Conservation (phyloP, 139 green algal species). For the Chlamydomonas urium region DNA sequence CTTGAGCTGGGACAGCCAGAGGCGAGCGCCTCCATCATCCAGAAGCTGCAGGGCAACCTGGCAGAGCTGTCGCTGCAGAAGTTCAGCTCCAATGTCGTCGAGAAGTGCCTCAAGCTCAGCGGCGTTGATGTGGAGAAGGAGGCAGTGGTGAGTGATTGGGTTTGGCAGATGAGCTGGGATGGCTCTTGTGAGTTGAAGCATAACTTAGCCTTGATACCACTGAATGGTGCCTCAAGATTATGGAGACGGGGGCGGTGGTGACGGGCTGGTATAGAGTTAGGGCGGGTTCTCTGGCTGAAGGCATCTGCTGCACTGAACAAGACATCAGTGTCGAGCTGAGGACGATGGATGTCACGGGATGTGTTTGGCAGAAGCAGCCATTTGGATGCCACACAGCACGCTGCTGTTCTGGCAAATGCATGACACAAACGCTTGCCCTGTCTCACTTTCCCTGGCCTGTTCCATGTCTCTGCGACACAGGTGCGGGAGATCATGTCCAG, state of each 20-base stretch:
- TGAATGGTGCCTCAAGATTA: not conserved
- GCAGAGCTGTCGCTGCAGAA: conserved; percentile 90
- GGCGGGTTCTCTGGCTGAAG: not conserved
- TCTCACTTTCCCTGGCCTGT: not conserved
- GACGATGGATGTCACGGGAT: not conserved
- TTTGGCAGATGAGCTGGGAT: not conserved
- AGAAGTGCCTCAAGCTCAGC: conserved; percentile 96
- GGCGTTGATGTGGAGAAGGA: conserved; percentile 39
- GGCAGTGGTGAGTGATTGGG: not conserved
- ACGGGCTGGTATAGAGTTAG: not conserved
- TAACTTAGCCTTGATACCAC: too few species aligned
- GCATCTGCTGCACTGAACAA: not conserved
- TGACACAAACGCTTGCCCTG: too few species aligned
- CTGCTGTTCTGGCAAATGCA: too few species aligned
- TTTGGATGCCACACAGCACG: too few species aligned
- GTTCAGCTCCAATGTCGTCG: conserved; percentile 97
- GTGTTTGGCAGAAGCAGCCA: too few species aligned
- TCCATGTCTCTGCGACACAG: conserved; percentile 47
- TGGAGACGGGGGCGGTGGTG: not conserved
- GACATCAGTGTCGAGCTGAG: not conserved
- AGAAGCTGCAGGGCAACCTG: conserved; percentile 61
- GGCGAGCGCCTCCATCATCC: conserved; percentile 20
- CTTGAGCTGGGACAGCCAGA: conserved; percentile 89
- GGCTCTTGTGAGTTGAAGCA: too few species aligned
- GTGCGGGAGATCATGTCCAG: conserved; percentile 80